Percentiles rank a stretch among this genome's conserved stretches.
phyloP scores from a whole-genome alignment of 2,329 filamentous ascomycete species.

The Sporothrix pseudoabietina region DNA sequence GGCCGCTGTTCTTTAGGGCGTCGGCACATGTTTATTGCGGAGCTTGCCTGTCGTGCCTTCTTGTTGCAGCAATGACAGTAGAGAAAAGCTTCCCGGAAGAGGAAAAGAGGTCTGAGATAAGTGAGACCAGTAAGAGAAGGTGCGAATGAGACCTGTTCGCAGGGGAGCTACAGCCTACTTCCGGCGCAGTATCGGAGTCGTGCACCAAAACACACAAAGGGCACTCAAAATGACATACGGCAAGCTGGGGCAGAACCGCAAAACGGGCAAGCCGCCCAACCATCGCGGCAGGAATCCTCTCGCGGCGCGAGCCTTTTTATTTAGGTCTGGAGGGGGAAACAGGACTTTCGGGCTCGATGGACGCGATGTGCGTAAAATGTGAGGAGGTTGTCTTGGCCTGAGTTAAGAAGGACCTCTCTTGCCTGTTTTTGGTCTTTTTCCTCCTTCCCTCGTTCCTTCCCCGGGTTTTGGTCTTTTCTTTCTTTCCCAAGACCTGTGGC shows the following conservation, averaged over 20 bases:
- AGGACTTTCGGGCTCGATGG: neutral
- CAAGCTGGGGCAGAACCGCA: neutral
- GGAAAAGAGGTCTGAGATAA: conserved; percentile 7
- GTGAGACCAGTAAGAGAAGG: neutral
- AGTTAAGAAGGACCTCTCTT: neutral
- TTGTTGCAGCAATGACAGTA: neutral
- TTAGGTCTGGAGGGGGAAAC: neutral
- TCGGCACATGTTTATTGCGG: conserved; percentile 24
- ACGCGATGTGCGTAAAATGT: neutral
- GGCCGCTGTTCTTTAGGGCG: neutral
- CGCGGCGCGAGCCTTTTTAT: neutral
- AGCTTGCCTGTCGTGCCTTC: neutral
- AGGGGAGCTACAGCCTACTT: conserved; percentile 9
- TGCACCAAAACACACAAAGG: neutral
- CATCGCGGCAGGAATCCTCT: neutral
- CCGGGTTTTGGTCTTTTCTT: neutral
- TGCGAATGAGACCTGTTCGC: neutral
- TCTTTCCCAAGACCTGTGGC: neutral
- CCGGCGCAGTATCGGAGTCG: conserved; percentile 8
- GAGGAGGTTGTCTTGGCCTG: neutral
- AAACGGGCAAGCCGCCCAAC: neutral
- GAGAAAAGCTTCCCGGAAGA: conserved; percentile 1
- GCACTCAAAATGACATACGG: neutral
- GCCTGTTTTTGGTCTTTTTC: neutral
- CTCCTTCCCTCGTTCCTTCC: neutral